phyloP scores from a whole-genome alignment of 192 early-diverging fungal species.

The Radiomyces spectabilis region DNA sequence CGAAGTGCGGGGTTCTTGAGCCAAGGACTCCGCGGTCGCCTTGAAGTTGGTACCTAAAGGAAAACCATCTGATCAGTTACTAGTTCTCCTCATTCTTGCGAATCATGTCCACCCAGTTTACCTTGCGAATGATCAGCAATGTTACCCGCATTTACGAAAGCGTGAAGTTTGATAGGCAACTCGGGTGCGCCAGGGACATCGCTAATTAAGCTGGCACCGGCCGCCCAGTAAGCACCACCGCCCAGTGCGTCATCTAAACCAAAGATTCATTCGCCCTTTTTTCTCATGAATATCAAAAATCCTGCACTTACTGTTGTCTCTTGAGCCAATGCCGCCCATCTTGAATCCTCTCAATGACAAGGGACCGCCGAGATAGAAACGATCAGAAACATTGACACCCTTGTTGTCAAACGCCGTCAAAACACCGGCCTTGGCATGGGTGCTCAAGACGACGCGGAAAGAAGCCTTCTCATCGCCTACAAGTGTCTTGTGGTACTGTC shows the following conservation, averaged over 20 bases:
- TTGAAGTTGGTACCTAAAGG: slow-evolving; percentile 4
- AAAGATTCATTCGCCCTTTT: no score
- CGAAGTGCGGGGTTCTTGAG: slow-evolving; percentile 59
- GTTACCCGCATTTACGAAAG: slow-evolving; percentile 81
- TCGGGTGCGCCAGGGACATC: slow-evolving; percentile 58
- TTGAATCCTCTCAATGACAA: slow-evolving; percentile 83
- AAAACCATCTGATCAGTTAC: not conserved
- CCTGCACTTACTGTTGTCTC: slow-evolving; percentile 51
- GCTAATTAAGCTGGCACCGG: slow-evolving; percentile 71
- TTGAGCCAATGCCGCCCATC: slow-evolving; percentile 81
- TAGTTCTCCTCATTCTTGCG: not conserved
- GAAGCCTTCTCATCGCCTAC: not conserved
- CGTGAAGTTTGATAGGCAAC: slow-evolving; percentile 70
- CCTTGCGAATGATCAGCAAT: not conserved
- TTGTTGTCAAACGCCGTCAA: slow-evolving; percentile 51
- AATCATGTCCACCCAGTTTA: not conserved
- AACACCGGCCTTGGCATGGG: slow-evolving; percentile 55
- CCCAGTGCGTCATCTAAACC: slow-evolving; percentile 66
- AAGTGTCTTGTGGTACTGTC: slow-evolving; percentile 36
- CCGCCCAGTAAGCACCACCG: slow-evolving; percentile 74
- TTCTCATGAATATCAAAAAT: not conserved
- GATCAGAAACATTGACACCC: slow-evolving; percentile 66
- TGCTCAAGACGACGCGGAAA: slow-evolving; percentile 14
- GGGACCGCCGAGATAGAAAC: slow-evolving; percentile 86
- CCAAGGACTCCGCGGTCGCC: slow-evolving; percentile 34